These are phyloP conservation scores for Solanum sitiens DNA, from an alignment of 257 asterid genomes.

Conservation along the genomic window DNA sequence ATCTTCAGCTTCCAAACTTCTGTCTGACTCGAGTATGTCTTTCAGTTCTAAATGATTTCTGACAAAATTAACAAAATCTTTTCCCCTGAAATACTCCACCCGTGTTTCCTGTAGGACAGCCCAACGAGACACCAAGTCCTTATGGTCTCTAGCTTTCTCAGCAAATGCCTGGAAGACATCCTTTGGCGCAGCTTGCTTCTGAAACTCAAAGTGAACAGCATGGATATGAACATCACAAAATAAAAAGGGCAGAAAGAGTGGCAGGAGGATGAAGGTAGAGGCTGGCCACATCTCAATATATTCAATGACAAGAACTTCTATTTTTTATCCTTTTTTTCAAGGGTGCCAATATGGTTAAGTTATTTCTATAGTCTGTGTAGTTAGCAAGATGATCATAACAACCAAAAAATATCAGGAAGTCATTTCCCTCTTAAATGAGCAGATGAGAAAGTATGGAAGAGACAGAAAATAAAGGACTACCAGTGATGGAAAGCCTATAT, in stretches of 20 bases:
- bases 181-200: constrained; percentile 75
- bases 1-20: constrained; percentile 66
- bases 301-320: not conserved
- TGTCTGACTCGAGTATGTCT: constrained; percentile 70
- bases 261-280: not conserved
- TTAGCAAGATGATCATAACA: not conserved
- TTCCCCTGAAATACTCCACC: constrained; percentile 93
- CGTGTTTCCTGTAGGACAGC: constrained; percentile 97
- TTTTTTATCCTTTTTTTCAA: not conserved
- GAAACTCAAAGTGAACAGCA: constrained; percentile 25
- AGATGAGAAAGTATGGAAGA: not conserved
- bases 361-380: not conserved
- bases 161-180: constrained; percentile 84
- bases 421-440: not conserved
- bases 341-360: not conserved
- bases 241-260: not conserved
- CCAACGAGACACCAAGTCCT: constrained; percentile 96
- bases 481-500: not conserved
- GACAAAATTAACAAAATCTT: constrained; percentile 75
- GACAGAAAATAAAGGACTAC: not conserved
- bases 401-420: not conserved
- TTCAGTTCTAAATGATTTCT: constrained; percentile 71
- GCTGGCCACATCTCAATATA: not conserved
- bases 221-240: not conserved
- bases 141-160: constrained; percentile 94